Conservation (phyloP, 2,329 filamentous ascomycete genomes). For the Fusarium sambucinum region DNA sequence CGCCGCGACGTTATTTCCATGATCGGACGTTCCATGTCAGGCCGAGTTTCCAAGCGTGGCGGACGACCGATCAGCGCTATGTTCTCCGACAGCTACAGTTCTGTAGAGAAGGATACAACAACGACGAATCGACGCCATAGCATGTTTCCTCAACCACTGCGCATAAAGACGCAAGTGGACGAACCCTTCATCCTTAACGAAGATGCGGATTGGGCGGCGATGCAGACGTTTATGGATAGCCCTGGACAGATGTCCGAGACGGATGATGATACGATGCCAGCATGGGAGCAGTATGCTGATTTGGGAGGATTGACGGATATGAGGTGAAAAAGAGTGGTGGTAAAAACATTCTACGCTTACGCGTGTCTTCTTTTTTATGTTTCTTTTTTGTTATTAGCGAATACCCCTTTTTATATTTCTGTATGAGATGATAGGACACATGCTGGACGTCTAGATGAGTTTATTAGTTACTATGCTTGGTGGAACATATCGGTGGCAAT, state of each 20-base stretch:
- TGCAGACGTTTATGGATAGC: conserved; percentile 54
- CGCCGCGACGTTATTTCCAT: conserved; percentile 48
- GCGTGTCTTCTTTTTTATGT: conserved; percentile 16
- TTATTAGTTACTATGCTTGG: conserved; percentile 26
- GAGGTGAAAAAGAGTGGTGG: conserved; percentile 40
- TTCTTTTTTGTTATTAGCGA: conserved; percentile 27
- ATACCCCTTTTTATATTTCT: conserved; percentile 45
- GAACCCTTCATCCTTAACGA: conserved; percentile 49
- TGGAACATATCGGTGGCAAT: not conserved
- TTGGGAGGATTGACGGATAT: conserved; percentile 60
- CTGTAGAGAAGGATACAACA: not conserved
- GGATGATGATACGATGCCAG: conserved; percentile 49
- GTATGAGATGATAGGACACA: conserved; percentile 26
- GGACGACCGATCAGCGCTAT: conserved; percentile 48
- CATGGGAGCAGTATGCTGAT: conserved; percentile 62
- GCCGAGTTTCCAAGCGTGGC: conserved; percentile 42
- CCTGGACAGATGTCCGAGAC: conserved; percentile 26
- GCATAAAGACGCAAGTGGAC: conserved; percentile 39
- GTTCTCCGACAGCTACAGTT: conserved; percentile 45
- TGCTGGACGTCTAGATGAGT: conserved; percentile 28
- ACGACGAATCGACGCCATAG: conserved; percentile 37
- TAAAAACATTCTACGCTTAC: conserved; percentile 14
- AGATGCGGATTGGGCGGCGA: conserved; percentile 54
- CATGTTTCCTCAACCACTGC: conserved; percentile 42
- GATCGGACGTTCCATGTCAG: conserved; percentile 45